Evolutionary conservation across 257 asterid genomes (phyloP), one percentile per base, ranked within the genome.

Genomic region (Solanum neorickii): DNA sequence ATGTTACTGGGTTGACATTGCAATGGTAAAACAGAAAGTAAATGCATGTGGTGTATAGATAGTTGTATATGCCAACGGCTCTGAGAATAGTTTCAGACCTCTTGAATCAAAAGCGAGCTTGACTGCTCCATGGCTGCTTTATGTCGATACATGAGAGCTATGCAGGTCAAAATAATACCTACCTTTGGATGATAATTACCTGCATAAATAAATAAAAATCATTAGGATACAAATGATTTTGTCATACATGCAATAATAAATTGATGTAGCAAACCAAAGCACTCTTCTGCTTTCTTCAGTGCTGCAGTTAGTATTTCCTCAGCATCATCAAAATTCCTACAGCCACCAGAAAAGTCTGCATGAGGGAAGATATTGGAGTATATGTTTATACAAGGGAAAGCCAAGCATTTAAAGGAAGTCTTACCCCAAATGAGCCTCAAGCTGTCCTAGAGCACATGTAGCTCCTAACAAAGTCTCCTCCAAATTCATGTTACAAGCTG

Each of bases 361-460:
- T 23, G 68, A 87, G 25, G 80, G 82, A 70, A 89, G n/a, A 83
- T 20, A 84, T 29, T 47, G 31, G 42, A 49, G 18, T 12, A 31
- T 10, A 82, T 3, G 85, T 33, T 31, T 82, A 18, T 82, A 49
- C 21, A 31, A 82, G 31, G 31, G 29, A 49, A 80, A 69, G 70
- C 56, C 41, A 69, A 7, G 84, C 7, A 82, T 65, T 41, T 39
- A 70, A 84, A 68, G 66, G 41, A 65, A 25, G 47, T 29, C 59
- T 88, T 92, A 97, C 98, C 99, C 98, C 89, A 85, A 74, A 88
- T 94, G 98, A 88, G 96, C 94, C 93, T 97, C 99, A 27, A 97
- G 94, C 94, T 97, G 99, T 60, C 99, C 99, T 89, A 95, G 90
- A 83, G 94, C 94, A 94, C 98, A 97, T 44, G 94, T 90, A 82